These are phyloP conservation scores for Camelina sativa DNA, from an alignment of 345 rosid genomes.

Conservation along the genomic window DNA sequence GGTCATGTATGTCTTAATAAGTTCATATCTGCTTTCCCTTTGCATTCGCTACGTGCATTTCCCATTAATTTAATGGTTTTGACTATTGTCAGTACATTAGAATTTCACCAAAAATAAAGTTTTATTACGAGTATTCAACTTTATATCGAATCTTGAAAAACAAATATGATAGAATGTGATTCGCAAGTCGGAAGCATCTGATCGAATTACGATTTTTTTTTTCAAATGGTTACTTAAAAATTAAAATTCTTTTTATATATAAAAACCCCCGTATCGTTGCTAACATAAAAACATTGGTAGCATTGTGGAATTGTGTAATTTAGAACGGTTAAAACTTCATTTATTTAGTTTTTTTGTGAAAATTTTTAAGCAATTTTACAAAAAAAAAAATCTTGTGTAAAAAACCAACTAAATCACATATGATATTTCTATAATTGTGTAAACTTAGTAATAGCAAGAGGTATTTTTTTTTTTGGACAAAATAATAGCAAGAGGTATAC, in stretches of 20 bases:
- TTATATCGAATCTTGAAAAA: constrained; percentile 6
- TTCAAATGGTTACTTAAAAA: neutral
- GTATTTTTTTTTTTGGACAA: too few relatives aligned
- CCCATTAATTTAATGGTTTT: constrained; percentile 34
- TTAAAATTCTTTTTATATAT: neutral
- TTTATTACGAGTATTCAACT: constrained; percentile 6
- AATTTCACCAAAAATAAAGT: neutral
- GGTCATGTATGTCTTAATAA: constrained; percentile 43
- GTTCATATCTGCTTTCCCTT: constrained; percentile 5
- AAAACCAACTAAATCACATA: neutral
- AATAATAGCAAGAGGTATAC: neutral
- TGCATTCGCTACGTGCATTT: constrained; percentile 37
- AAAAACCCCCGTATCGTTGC: neutral
- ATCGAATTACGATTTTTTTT: neutral
- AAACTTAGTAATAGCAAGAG: neutral
- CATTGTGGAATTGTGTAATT: constrained; percentile 2
- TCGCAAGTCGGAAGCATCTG: neutral
- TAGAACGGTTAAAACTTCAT: neutral
- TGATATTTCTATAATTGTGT: neutral
- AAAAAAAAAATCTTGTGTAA: too few relatives aligned
- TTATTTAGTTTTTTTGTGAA: too few relatives aligned
- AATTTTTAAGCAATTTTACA: neutral
- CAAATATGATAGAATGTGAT: neutral
- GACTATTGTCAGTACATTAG: constrained; percentile 26
- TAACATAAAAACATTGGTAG: neutral